Evolutionary conservation across 306 rosid species (phyloP).

Genomic region (Purshia tridentata): DNA sequence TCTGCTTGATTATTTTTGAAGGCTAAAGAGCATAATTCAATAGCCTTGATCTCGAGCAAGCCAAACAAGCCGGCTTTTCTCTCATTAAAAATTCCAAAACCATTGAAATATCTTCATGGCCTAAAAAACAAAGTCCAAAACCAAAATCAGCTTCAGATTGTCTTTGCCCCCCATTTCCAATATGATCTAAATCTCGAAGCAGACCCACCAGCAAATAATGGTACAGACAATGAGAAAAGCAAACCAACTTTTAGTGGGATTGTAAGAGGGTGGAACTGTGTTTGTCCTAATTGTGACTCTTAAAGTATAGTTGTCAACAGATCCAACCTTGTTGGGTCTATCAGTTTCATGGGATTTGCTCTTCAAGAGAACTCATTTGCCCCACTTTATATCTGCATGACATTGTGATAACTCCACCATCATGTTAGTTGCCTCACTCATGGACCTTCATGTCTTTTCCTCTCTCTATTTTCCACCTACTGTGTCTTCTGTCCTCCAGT

Average conservation of each 20-base stretch:
- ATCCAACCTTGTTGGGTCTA: slow-evolving; percentile 49
- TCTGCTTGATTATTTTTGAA: neutral
- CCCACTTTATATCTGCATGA: slow-evolving; percentile 35
- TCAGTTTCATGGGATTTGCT: slow-evolving; percentile 43
- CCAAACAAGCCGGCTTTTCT: slow-evolving; percentile 15
- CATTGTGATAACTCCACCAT: slow-evolving; percentile 52
- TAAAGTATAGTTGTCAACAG: slow-evolving; percentile 16
- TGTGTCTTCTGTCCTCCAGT: slow-evolving; percentile 29
- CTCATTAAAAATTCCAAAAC: slow-evolving; percentile 37
- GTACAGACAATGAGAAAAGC: slow-evolving; percentile 30
- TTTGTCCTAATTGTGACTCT: slow-evolving; percentile 31
- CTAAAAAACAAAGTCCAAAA: slow-evolving; percentile 43
- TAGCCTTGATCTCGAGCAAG: neutral
- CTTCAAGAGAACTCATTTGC: slow-evolving; percentile 20
- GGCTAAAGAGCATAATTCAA: neutral
- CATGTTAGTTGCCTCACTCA: slow-evolving; percentile 50
- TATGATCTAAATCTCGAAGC: slow-evolving; percentile 32
- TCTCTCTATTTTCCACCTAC: slow-evolving; percentile 34
- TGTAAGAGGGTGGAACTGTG: slow-evolving; percentile 32
- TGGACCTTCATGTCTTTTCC: slow-evolving; percentile 39
- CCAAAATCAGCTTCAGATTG: slow-evolving; percentile 48
- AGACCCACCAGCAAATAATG: slow-evolving; percentile 52
- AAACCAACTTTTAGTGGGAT: slow-evolving; percentile 38
- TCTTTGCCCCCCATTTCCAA: slow-evolving; percentile 50
- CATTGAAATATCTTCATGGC: no score